Percentiles rank a stretch among this genome's conserved stretches.
phyloP scores from a whole-genome alignment of 2,329 filamentous ascomycete genomes.

The Huntiella savannae region DNA sequence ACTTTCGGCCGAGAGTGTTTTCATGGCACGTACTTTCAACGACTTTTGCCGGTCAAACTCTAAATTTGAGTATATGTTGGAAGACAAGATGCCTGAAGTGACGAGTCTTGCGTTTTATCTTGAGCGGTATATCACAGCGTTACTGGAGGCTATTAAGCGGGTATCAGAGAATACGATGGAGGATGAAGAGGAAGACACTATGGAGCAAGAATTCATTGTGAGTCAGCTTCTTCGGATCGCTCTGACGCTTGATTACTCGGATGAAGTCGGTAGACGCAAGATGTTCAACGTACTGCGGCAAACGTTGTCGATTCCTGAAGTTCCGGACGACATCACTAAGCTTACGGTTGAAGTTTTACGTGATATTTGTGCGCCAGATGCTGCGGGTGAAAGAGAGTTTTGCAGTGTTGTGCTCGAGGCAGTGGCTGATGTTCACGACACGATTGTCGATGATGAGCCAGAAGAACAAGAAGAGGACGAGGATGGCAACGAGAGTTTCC shows the following conservation, averaged over 20 bases:
- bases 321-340: constrained; percentile 85
- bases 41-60: constrained; percentile 67
- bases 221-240: constrained; percentile 90
- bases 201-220: constrained; percentile 86
- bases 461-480: constrained; percentile 19
- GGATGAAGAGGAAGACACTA: constrained; percentile 61
- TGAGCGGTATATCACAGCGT: constrained; percentile 54
- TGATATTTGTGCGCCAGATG: constrained; percentile 59
- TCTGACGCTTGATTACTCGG: constrained; percentile 85
- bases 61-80: constrained; percentile 54
- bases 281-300: constrained; percentile 88
- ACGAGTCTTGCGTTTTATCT: constrained; percentile 78
- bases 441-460: constrained; percentile 54
- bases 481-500: constrained; percentile 56
- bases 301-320: constrained; percentile 62
- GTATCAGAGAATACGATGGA: constrained; percentile 36
- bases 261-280: constrained; percentile 83
- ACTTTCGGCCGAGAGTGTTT: constrained; percentile 67
- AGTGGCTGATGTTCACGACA: constrained; percentile 91
- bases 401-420: constrained; percentile 77
- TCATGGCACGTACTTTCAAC: constrained; percentile 83
- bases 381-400: constrained; percentile 62
- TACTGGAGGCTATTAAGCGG: constrained; percentile 44
- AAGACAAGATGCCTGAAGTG: constrained; percentile 90
- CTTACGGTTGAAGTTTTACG: constrained; percentile 67